These are phyloP conservation scores for Selaginella moellendorffii DNA, from an alignment of 75 land plant genomes.

Conservation along the genomic window DNA sequence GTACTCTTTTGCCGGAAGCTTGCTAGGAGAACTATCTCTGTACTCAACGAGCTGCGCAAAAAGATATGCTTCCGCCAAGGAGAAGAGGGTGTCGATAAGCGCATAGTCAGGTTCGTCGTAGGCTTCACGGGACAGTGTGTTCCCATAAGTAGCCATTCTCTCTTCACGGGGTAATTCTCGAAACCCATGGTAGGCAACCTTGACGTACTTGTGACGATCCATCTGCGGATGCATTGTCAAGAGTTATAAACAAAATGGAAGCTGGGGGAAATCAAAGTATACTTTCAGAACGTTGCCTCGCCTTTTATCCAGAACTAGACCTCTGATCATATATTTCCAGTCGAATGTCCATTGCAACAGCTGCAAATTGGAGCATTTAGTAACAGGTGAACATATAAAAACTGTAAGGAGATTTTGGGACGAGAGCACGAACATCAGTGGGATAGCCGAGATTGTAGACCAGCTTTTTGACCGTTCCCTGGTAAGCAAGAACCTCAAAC, in stretches of 20 bases:
- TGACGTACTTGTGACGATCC: conserved; percentile 99
- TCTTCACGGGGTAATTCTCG: conserved; percentile 80
- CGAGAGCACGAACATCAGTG: conserved; percentile 43
- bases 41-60: conserved; percentile 95
- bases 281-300: conserved; percentile 6
- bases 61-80: conserved; percentile 91
- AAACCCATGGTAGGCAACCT: conserved; percentile 98
- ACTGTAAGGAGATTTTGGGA: too few relatives aligned
- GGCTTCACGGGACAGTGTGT: conserved; percentile 65
- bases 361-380: too few relatives aligned
- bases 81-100: conserved; percentile 91
- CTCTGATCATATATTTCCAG: conserved; percentile 7
- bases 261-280: background rate
- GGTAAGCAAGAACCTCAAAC: conserved; percentile 83
- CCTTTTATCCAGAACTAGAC: conserved; percentile 4
- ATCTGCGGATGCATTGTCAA: conserved; percentile 38
- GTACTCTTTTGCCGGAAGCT: conserved; percentile 60
- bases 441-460: conserved; percentile 82
- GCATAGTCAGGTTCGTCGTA: conserved; percentile 99
- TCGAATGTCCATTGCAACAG: conserved; percentile 6
- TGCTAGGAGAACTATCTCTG: conserved; percentile 59
- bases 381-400: too few relatives aligned
- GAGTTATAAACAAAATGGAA: background rate
- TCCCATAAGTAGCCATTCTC: conserved; percentile 64
- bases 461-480: conserved; percentile 70